Evolutionary conservation across 306 rosid genomes (phyloP).

Genomic region (Prunus fruticosa): DNA sequence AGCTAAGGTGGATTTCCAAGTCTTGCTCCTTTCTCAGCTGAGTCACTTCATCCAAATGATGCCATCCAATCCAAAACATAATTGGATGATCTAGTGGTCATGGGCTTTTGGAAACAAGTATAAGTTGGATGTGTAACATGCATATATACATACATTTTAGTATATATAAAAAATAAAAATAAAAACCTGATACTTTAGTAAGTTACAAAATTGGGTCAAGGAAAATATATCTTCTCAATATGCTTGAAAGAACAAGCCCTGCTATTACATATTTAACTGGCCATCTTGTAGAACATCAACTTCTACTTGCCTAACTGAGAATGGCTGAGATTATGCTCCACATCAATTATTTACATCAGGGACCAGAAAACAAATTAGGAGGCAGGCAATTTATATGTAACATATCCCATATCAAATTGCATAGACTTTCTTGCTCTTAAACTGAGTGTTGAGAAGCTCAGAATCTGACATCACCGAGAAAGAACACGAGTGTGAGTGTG

Average conservation of each 20-base stretch:
- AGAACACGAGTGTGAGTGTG: conserved; percentile 39
- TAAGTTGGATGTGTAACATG: no score
- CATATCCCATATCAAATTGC: conserved; percentile 47
- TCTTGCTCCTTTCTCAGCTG: no score
- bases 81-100: no score
- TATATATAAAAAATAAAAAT: no score
- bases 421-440: conserved; percentile 54
- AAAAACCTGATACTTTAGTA: background rate
- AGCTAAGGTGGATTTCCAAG: no score
- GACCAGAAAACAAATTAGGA: background rate
- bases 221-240: background rate
- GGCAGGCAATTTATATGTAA: background rate
- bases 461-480: conserved; percentile 55
- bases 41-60: no score
- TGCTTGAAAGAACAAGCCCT: background rate
- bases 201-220: background rate
- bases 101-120: no score
- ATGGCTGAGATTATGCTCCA: background rate
- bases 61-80: no score
- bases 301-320: background rate
- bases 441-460: conserved; percentile 44
- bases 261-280: background rate
- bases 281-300: background rate
- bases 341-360: background rate
- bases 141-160: no score